These are phyloP conservation scores for Gaultheria prostrata DNA, from an alignment of 148 eudicot genomes.

Conservation along the genomic window DNA sequence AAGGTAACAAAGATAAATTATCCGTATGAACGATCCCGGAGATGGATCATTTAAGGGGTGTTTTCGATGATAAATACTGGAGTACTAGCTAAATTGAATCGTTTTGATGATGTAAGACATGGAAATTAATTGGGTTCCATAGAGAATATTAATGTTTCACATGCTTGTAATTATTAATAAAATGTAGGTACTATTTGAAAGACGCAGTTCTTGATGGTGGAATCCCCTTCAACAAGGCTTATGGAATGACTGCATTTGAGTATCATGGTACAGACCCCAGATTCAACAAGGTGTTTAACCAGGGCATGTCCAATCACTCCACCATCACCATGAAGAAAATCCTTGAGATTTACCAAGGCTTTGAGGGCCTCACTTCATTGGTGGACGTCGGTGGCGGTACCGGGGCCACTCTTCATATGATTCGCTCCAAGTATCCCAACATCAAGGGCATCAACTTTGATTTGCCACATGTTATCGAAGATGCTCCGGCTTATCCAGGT, in stretches of 20 bases:
- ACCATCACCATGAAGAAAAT: slow-evolving; percentile 78
- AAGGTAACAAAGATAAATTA: neutral
- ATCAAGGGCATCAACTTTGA: slow-evolving; percentile 87
- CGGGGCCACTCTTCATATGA: slow-evolving; percentile 72
- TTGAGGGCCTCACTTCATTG: slow-evolving; percentile 50
- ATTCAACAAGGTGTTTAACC: slow-evolving; percentile 80
- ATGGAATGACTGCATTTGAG: slow-evolving; percentile 84
- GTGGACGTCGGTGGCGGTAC: slow-evolving; percentile 93
- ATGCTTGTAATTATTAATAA: neutral
- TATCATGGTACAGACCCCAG: slow-evolving; percentile 79
- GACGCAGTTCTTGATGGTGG: slow-evolving; percentile 91
- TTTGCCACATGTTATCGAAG: slow-evolving; percentile 74
- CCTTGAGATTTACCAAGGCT: slow-evolving; percentile 66
- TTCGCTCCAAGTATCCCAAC: slow-evolving; percentile 63
- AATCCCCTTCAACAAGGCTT: slow-evolving; percentile 87
- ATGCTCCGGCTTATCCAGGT: slow-evolving; percentile 75
- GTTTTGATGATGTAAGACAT: too few species aligned
- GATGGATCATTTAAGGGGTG: neutral
- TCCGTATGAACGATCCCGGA: neutral
- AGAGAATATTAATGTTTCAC: neutral
- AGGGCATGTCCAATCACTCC: slow-evolving; percentile 80
- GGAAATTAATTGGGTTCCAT: too few species aligned
- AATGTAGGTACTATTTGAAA: slow-evolving; percentile 66
- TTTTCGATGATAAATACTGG: neutral
- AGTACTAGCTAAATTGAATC: too few species aligned